These are phyloP conservation scores for Penicillium lividum DNA, from an alignment of 495 filamentous ascomycete species.

Conservation along the genomic window DNA sequence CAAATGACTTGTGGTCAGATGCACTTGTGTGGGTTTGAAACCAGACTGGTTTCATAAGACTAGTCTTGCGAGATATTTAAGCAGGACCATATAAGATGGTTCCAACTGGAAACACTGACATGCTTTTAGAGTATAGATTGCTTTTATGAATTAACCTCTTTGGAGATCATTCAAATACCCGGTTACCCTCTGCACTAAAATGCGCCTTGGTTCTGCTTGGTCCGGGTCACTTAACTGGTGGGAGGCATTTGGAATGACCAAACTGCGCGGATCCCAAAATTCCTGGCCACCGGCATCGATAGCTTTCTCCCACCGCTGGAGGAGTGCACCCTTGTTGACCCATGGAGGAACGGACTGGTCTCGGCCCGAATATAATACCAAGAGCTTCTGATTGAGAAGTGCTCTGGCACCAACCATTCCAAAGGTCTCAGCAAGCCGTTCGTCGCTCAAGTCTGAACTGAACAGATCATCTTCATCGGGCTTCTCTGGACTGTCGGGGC, in stretches of 20 bases:
- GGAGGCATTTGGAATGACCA: constrained; percentile 46
- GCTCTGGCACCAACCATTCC: constrained; percentile 54
- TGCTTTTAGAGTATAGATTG: not conserved
- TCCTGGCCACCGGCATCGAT: constrained; percentile 23
- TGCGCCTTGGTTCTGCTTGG: constrained; percentile 43
- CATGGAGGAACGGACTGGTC: constrained; percentile 69
- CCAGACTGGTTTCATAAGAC: too few relatives aligned
- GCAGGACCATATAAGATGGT: too few relatives aligned
- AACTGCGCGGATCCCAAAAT: constrained; percentile 44
- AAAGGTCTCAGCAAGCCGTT: constrained; percentile 60
- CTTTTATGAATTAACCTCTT: constrained; percentile 6
- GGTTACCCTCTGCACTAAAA: constrained; percentile 39
- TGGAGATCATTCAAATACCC: constrained; percentile 30
- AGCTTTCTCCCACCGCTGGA: constrained; percentile 67
- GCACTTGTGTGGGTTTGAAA: too few relatives aligned
- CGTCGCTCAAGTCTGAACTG: constrained; percentile 69
- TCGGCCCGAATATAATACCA: constrained; percentile 61
- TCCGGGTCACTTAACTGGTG: constrained; percentile 49
- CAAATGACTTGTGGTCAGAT: too few relatives aligned
- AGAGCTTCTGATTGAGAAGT: constrained; percentile 49
- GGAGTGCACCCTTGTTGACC: constrained; percentile 63
- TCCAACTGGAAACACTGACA: too few relatives aligned
- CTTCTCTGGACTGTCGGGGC: constrained; percentile 46
- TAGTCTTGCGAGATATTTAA: too few relatives aligned
- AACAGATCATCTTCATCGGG: constrained; percentile 85